Conservation (phyloP, 2,329 filamentous ascomycete species). For the Aspergillus terreus region DNA sequence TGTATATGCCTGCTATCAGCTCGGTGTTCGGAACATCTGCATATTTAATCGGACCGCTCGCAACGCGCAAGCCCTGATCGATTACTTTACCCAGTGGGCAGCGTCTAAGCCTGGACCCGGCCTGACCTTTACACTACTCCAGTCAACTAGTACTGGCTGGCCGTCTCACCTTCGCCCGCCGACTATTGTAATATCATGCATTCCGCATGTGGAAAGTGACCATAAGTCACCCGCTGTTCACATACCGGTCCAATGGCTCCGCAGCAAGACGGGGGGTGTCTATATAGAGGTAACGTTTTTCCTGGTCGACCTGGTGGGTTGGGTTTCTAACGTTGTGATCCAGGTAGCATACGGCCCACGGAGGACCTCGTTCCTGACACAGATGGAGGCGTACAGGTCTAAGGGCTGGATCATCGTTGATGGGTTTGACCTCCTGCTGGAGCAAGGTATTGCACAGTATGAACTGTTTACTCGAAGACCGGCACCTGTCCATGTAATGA, state of each 20-base stretch:
- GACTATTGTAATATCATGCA: slow-evolving; percentile 15
- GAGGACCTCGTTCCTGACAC: slow-evolving; percentile 13
- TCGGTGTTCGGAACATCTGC: slow-evolving; percentile 23
- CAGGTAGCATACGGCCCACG: slow-evolving; percentile 17
- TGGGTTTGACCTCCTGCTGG: slow-evolving; percentile 17
- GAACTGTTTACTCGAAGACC: slow-evolving; percentile 21
- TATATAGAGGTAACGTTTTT: slow-evolving; percentile 19
- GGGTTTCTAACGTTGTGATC: neutral
- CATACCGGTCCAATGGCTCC: slow-evolving; percentile 19
- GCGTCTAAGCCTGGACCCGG: slow-evolving; percentile 1
- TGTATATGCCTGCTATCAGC: slow-evolving; percentile 21
- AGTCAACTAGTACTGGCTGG: slow-evolving; percentile 14
- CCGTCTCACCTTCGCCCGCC: slow-evolving; percentile 15
- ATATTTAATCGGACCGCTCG: slow-evolving; percentile 24
- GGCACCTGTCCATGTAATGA: slow-evolving; percentile 22
- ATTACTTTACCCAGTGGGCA: slow-evolving; percentile 12
- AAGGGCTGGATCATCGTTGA: slow-evolving; percentile 22
- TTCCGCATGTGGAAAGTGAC: neutral
- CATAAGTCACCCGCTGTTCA: neutral
- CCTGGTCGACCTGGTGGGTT: neutral
- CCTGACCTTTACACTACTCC: slow-evolving; percentile 1
- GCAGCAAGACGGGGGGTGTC: slow-evolving; percentile 19
- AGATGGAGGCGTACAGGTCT: slow-evolving; percentile 8
- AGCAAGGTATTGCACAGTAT: slow-evolving; percentile 23
- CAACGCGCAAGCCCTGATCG: slow-evolving; percentile 16